Percentiles rank a stretch among this genome's conserved stretches.
Conservation (phyloP, 2,329 filamentous ascomycete genomes). For the Myriangium duriaei region DNA sequence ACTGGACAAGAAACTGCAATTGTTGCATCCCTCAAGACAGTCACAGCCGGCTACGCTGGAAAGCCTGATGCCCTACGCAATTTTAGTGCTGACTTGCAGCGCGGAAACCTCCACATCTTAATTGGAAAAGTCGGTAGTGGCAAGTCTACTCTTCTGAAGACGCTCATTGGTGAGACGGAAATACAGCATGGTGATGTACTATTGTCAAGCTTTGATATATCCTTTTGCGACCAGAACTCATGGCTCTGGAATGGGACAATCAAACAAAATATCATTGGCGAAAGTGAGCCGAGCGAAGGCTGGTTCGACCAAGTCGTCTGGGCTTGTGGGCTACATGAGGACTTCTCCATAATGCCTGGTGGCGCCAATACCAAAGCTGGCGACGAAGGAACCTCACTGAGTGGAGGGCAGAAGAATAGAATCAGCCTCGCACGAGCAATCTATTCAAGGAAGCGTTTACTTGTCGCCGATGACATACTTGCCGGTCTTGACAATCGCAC, state of each 20-base stretch:
- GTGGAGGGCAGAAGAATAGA: conserved; percentile 73
- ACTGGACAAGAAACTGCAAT: neutral
- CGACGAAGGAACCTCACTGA: conserved; percentile 72
- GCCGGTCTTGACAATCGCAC: conserved; percentile 54
- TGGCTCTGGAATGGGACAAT: conserved; percentile 79
- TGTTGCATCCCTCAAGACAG: neutral
- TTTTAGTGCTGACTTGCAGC: conserved; percentile 9
- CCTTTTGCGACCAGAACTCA: conserved; percentile 15
- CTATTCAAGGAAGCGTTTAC: conserved; percentile 64
- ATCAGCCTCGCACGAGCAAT: conserved; percentile 68
- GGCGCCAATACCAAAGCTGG: conserved; percentile 73
- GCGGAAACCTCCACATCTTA: conserved; percentile 13
- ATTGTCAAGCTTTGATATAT: conserved; percentile 10
- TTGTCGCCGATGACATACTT: conserved; percentile 75
- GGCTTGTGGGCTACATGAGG: conserved; percentile 62
- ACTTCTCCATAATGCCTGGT: conserved; percentile 62
- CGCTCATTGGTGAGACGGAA: conserved; percentile 12
- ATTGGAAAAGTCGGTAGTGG: conserved; percentile 15
- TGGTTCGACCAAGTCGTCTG: conserved; percentile 59
- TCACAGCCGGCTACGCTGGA: conserved; percentile 10
- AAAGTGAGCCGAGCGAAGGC: conserved; percentile 54
- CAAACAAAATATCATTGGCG: conserved; percentile 67
- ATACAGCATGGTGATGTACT: conserved; percentile 8
- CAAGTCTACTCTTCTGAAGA: conserved; percentile 14
- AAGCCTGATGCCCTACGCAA: conserved; percentile 7